Conservation (phyloP, 257 asterid species). For the Solanum rostratum region DNA sequence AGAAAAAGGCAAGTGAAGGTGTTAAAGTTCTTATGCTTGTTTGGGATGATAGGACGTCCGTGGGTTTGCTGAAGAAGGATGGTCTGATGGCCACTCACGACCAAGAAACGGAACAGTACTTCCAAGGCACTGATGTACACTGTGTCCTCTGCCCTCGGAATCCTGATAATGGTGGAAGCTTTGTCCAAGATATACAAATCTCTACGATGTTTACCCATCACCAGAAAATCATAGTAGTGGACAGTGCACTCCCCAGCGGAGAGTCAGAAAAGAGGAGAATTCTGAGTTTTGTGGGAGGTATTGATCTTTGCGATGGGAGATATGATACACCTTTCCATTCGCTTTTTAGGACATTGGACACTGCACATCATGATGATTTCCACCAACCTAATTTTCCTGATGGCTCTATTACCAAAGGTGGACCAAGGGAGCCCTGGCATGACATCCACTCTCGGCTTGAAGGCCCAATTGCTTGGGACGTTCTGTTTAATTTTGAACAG, state of each 20-base stretch:
- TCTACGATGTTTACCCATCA: constrained; percentile 89
- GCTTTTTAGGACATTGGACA: constrained; percentile 70
- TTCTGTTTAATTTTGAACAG: constrained; percentile 76
- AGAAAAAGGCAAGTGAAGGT: constrained; percentile 74
- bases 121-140: constrained; percentile 52
- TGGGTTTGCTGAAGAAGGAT: constrained; percentile 54
- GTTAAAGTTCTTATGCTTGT: constrained; percentile 69
- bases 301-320: constrained; percentile 79
- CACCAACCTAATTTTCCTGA: constrained; percentile 69
- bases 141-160: constrained; percentile 77
- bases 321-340: constrained; percentile 85
- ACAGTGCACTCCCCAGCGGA: constrained; percentile 39
- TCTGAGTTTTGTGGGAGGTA: constrained; percentile 79
- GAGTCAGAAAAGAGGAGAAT: constrained; percentile 43
- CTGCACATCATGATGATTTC: constrained; percentile 78
- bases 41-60: constrained; percentile 88
- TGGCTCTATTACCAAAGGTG: constrained; percentile 58
- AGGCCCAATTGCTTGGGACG: constrained; percentile 94
- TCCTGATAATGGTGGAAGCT: constrained; percentile 77
- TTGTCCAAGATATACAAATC: constrained; percentile 53
- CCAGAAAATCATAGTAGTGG: constrained; percentile 74
- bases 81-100: constrained; percentile 91
- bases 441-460: constrained; percentile 75
- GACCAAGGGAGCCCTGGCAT: constrained; percentile 94
- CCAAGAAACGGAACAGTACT: constrained; percentile 52